Conservation (phyloP, 1,284 basidiomycete genomes). For the Phlebopus sp. region DNA sequence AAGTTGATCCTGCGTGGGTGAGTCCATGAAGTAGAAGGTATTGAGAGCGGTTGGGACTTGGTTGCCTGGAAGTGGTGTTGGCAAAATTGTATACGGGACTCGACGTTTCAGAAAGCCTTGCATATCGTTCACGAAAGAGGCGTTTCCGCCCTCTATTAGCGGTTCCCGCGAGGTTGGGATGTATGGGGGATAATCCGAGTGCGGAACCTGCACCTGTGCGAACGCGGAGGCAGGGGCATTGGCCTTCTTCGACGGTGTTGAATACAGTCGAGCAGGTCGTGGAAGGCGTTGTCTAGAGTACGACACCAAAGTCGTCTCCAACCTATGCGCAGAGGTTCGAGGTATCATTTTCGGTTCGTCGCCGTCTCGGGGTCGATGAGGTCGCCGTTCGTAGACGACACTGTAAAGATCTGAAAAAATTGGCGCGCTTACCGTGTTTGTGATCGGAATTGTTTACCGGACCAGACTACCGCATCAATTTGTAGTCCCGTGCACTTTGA, state of each 20-base stretch:
- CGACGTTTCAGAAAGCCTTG: constrained; percentile 48
- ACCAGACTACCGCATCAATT: too few species aligned
- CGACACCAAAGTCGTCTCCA: constrained; percentile 63
- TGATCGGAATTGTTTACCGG: too few species aligned
- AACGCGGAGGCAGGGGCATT: constrained; percentile 53
- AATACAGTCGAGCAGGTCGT: constrained; percentile 64
- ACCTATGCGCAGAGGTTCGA: constrained; percentile 40
- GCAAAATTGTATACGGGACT: constrained; percentile 54
- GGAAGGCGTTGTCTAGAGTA: constrained; percentile 64
- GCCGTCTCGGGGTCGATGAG: constrained; percentile 6
- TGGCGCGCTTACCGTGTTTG: too few species aligned
- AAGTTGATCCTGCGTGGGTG: constrained; percentile 62
- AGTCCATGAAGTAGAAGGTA: constrained; percentile 63
- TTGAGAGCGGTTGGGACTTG: constrained; percentile 34
- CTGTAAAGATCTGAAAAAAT: background rate
- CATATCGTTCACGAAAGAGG: constrained; percentile 34
- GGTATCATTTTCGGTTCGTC: constrained; percentile 39
- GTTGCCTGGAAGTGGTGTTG: constrained; percentile 57
- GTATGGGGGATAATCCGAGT: constrained; percentile 40
- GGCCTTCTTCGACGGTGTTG: constrained; percentile 52
- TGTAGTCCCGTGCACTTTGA: too few species aligned
- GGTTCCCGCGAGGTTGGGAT: constrained; percentile 28
- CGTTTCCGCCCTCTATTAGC: constrained; percentile 16
- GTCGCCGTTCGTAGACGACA: background rate
- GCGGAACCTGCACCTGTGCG: constrained; percentile 35